Base-by-base conservation (phyloP, 768 basidiomycete genomes). In the Russula olivacea region DNA sequence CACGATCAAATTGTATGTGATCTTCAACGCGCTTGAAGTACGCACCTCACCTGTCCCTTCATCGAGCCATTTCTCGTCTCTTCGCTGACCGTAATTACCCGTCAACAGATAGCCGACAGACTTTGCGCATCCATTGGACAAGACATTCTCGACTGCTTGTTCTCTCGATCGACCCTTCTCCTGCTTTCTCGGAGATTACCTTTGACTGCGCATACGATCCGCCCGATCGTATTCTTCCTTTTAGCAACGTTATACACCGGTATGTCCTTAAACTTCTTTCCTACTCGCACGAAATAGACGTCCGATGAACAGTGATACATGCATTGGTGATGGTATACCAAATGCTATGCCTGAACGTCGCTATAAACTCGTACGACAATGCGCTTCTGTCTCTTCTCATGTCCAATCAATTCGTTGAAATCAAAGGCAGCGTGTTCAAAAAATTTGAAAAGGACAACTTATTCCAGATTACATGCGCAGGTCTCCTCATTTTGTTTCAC, bases 371-470 rank as follows among this genome's bases (percentile, higher is more conserved):
- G 19, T 99, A 96, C 73, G 95, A 98, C 72, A 91, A 98, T 69
- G 88, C 96, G 2, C 83, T 99, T 8, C 80, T 99, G 45, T 97
- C 95, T 0, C 81, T 99, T 0, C 81, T 99, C 9, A 86, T 99
- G 50, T 97, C 93, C 50, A 99, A 98, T 71, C 97, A 99, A 73
- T 98, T 99, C 70, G 96, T 98, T 38, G 97, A 99, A 75, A 98
- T 98, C 74, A 99, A 99, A 75, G 95, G 96, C 38, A 93, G 91
- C 72, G 97, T 99, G 2, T 99, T 99, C 84, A 99, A 98, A 76
- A 98, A 89, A 72, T 98, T 99, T 69, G 97, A 98, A 72, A 99
- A 98, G 72, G 97, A 99, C 70, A 98, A 91, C 71, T 81, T 99
- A 10, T 98, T 99, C 73, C 97, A 99, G 74, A 95, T 99, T 63